phyloP scores from a whole-genome alignment of 306 rosid species.

The Macrotyloma uniflorum region DNA sequence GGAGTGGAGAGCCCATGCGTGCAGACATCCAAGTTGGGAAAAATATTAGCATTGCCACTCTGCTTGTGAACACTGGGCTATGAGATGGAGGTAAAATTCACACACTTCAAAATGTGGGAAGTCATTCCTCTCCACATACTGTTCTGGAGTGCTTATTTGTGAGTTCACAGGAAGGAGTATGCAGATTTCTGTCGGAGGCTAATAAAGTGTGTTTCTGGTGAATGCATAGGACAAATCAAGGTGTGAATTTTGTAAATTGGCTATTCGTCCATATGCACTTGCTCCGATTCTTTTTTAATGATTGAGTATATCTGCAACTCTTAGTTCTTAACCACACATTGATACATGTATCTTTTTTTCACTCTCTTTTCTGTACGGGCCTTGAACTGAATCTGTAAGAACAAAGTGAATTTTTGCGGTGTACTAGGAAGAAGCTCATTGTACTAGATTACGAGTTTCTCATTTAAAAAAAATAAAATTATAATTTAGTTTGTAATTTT shows the following conservation, averaged over 20 bases:
- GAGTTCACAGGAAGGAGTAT: slow-evolving; percentile 53
- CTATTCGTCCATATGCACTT: slow-evolving; percentile 32
- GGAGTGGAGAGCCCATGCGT: slow-evolving; percentile 63
- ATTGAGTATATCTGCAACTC: slow-evolving; percentile 12
- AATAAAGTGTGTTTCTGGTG: slow-evolving; percentile 57
- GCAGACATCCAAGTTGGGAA: slow-evolving; percentile 46
- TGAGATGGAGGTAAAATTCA: slow-evolving; percentile 53
- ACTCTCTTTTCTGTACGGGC: neutral
- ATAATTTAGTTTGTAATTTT: neutral
- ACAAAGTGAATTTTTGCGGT: neutral
- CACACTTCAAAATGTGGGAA: slow-evolving; percentile 13
- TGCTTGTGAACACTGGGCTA: slow-evolving; percentile 59
- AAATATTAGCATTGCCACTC: slow-evolving; percentile 50
- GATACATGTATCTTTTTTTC: neutral
- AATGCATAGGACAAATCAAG: slow-evolving; percentile 65
- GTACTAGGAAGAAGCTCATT: neutral
- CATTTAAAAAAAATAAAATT: neutral
- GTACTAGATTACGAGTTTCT: neutral
- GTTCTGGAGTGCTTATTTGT: neutral
- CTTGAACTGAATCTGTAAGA: slow-evolving; percentile 17
- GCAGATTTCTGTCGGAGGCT: slow-evolving; percentile 61
- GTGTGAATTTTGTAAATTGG: slow-evolving; percentile 45
- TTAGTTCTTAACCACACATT: slow-evolving; percentile 4
- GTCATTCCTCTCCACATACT: neutral
- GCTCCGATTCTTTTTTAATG: slow-evolving; percentile 18